These are phyloP conservation scores for Penicillium cosmopolitanum DNA, from an alignment of 495 filamentous ascomycete genomes.

Conservation along the genomic window DNA sequence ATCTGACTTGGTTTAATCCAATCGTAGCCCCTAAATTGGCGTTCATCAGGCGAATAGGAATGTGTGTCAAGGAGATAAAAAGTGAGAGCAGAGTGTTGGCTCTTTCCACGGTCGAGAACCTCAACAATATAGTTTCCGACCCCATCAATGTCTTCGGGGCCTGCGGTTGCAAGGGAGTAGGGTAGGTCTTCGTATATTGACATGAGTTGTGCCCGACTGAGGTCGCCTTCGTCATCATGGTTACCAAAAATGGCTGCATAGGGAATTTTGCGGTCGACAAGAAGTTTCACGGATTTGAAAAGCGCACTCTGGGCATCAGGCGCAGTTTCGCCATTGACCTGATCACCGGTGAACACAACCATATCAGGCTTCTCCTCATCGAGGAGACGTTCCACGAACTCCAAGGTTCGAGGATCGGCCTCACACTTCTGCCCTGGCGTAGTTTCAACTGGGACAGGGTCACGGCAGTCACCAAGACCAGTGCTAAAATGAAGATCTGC, in stretches of 20 bases:
- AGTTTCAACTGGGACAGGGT: constrained; percentile 72
- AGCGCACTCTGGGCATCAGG: constrained; percentile 91
- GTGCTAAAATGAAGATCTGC: constrained; percentile 92
- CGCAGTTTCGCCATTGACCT: constrained; percentile 92
- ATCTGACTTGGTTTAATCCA: constrained; percentile 96
- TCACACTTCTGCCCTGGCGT: constrained; percentile 76
- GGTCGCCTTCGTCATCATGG: constrained; percentile 90
- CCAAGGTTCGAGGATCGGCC: constrained; percentile 87
- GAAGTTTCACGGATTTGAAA: constrained; percentile 87
- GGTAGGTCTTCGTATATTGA: constrained; percentile 80
- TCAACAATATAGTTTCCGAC: constrained; percentile 96
- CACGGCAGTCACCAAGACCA: constrained; percentile 80
- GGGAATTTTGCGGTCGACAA: constrained; percentile 85
- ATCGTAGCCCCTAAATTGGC: constrained; percentile 84
- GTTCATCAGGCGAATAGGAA: constrained; percentile 87
- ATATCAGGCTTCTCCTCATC: constrained; percentile 93
- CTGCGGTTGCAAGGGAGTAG: constrained; percentile 82
- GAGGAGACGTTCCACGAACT: constrained; percentile 79
- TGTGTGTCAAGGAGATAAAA: constrained; percentile 95
- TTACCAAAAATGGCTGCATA: constrained; percentile 97
- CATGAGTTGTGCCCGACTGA: constrained; percentile 79
- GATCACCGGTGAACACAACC: constrained; percentile 88
- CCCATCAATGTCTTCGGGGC: constrained; percentile 81
- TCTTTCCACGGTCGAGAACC: constrained; percentile 76
- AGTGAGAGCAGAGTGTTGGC: constrained; percentile 85